A percentile compares a stretch with the other conserved stretches of the same genome.
Evolutionary conservation across 2,329 filamentous ascomycete species (phyloP).

Genomic region (Bisporella sp.): DNA sequence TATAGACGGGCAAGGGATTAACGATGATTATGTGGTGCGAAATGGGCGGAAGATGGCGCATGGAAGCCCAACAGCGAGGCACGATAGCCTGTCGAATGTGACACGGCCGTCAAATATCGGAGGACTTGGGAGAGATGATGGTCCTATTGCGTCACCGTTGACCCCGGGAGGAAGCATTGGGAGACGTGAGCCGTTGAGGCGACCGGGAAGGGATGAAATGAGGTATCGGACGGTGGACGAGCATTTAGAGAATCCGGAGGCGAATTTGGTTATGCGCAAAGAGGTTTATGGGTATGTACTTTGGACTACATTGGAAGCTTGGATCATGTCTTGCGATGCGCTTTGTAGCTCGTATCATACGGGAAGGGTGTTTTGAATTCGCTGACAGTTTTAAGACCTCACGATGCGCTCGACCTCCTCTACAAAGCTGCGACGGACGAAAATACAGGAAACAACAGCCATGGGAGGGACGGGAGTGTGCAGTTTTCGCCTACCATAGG

Average conservation of each 20-base stretch:
- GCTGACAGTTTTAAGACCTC: slow-evolving; percentile 47
- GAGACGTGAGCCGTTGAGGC: slow-evolving; percentile 56
- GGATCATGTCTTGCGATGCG: neutral
- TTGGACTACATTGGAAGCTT: neutral
- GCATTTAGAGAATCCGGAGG: slow-evolving; percentile 58
- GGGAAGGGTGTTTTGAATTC: neutral
- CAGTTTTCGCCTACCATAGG: slow-evolving; percentile 20
- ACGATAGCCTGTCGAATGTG: slow-evolving; percentile 28
- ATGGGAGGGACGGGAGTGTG: slow-evolving; percentile 13
- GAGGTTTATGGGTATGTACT: slow-evolving; percentile 60
- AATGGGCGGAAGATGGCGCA: slow-evolving; percentile 63
- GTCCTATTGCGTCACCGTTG: slow-evolving; percentile 40
- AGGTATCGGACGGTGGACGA: slow-evolving; percentile 38
- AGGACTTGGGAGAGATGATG: slow-evolving; percentile 30
- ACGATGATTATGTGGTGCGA: slow-evolving; percentile 60
- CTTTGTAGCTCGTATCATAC: neutral
- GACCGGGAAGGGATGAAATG: slow-evolving; percentile 41
- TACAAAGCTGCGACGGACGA: slow-evolving; percentile 73
- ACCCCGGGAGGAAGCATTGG: slow-evolving; percentile 61
- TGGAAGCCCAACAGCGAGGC: slow-evolving; percentile 31
- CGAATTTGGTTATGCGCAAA: slow-evolving; percentile 55
- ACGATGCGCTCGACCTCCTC: slow-evolving; percentile 85
- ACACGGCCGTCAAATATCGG: slow-evolving; percentile 17
- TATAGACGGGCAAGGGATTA: slow-evolving; percentile 32
- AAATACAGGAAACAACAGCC: slow-evolving; percentile 27